Conservation (phyloP, 352 stramenopile genomes). For the Globisporangium sylvaticum region DNA sequence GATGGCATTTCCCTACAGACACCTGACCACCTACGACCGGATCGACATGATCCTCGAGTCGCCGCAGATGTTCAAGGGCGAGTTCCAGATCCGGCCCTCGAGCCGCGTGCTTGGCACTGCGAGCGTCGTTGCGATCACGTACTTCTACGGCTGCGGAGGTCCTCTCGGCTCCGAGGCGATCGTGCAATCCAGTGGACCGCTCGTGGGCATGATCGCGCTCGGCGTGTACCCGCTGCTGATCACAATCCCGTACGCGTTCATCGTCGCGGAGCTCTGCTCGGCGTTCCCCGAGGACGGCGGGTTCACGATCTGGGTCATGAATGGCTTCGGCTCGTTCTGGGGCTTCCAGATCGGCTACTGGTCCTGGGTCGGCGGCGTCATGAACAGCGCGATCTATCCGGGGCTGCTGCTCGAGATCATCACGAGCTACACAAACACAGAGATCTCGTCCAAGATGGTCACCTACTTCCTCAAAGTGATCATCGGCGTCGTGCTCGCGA, state of each 20-base stretch:
- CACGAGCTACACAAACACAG: not conserved
- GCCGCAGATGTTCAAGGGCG: slow-evolving; percentile 1
- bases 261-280: slow-evolving; percentile 70
- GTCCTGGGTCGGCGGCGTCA: slow-evolving; percentile 68
- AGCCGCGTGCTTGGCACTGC: slow-evolving; percentile 19
- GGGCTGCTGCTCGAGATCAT: slow-evolving; percentile 1
- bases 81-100: not conserved
- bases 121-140: slow-evolving; percentile 22
- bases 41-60: slow-evolving; percentile 14
- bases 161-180: slow-evolving; percentile 22
- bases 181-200: slow-evolving; percentile 42
- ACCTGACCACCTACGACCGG: slow-evolving; percentile 1
- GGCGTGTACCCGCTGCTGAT: slow-evolving; percentile 67
- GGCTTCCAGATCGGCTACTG: slow-evolving; percentile 83
- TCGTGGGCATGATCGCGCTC: slow-evolving; percentile 57
- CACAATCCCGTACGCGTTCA: slow-evolving; percentile 63
- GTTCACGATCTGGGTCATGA: slow-evolving; percentile 75
- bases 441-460: slow-evolving; percentile 9
- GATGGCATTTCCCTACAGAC: not conserved
- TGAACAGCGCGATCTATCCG: slow-evolving; percentile 35
- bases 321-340: slow-evolving; percentile 70
- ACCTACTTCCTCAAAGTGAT: slow-evolving; percentile 21
- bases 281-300: slow-evolving; percentile 68
- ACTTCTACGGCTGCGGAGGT: slow-evolving; percentile 18
- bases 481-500: slow-evolving; percentile 24